Percentiles rank a stretch among this genome's conserved stretches.
Conservation (phyloP, 495 filamentous ascomycete species). For the Talaromyces adpressus region DNA sequence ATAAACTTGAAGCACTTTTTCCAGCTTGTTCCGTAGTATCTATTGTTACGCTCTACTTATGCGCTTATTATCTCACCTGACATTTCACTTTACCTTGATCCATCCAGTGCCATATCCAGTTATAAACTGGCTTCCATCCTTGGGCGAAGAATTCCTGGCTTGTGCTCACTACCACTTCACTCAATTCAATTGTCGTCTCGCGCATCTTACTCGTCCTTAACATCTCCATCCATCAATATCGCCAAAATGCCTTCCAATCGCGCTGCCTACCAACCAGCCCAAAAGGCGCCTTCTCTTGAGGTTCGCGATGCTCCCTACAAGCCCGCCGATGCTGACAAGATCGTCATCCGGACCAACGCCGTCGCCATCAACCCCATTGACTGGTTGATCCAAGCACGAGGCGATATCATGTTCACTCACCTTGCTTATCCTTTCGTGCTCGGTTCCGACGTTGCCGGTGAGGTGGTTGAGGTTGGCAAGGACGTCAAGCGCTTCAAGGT, state of each 20-base stretch:
- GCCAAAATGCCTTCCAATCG: conserved; percentile 21
- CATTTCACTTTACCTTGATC: neutral
- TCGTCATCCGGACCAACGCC: conserved; percentile 32
- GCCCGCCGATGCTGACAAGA: conserved; percentile 21
- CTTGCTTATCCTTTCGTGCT: conserved; percentile 33
- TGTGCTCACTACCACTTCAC: neutral
- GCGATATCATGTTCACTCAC: conserved; percentile 14
- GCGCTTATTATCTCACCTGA: neutral
- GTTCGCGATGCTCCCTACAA: conserved; percentile 29
- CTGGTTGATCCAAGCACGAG: conserved; percentile 19
- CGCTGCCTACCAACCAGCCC: conserved; percentile 29
- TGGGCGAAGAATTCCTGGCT: neutral
- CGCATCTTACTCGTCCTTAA: neutral
- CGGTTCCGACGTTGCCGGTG: conserved; percentile 36
- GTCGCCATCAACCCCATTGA: conserved; percentile 40
- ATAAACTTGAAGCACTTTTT: neutral
- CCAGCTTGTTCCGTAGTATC: neutral
- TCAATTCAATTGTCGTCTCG: neutral
- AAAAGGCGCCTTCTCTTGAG: conserved; percentile 23
- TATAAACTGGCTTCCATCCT: neutral
- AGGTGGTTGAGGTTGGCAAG: conserved; percentile 28
- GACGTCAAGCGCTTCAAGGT: conserved; percentile 26
- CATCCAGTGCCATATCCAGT: neutral
- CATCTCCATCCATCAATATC: neutral
- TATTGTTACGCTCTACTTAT: neutral